Percentiles rank a stretch among this genome's conserved stretches.
Evolutionary conservation across 805 yeast species (phyloP).

Genomic region (Teunomyces kruisii): DNA sequence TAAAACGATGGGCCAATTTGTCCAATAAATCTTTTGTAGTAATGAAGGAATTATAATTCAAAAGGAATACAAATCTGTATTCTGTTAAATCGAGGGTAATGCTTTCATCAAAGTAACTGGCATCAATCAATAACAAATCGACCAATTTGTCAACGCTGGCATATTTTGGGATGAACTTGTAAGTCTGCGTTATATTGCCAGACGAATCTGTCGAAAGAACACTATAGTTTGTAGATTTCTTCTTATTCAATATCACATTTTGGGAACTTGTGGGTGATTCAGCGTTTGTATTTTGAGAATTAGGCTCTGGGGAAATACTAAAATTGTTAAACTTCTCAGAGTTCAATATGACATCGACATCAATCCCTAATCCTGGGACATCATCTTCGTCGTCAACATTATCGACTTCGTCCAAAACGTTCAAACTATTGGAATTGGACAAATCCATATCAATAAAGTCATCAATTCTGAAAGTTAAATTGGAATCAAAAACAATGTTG

Average conservation of each 20-base stretch:
- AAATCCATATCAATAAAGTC: constrained; percentile 28
- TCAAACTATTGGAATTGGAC: constrained; percentile 13
- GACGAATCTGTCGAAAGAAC: constrained; percentile 16
- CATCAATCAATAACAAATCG: constrained; percentile 74
- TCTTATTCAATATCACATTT: constrained; percentile 1
- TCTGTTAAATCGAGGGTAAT: constrained; percentile 39
- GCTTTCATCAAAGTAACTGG: constrained; percentile 52
- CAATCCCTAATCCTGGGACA: constrained; percentile 41
- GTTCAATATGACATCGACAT: constrained; percentile 42
- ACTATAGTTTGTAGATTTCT: constrained; percentile 20
- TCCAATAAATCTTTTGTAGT: constrained; percentile 40
- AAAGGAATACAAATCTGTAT: constrained; percentile 40
- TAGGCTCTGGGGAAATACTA: constrained; percentile 17
- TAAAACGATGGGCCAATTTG: constrained; percentile 39
- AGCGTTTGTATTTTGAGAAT: not conserved
- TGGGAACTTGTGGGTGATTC: not conserved
- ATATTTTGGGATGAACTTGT: constrained; percentile 17
- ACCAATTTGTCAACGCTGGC: constrained; percentile 75
- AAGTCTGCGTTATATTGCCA: constrained; percentile 5
- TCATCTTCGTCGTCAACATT: constrained; percentile 36
- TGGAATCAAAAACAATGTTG: constrained; percentile 28
- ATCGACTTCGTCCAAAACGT: constrained; percentile 26
- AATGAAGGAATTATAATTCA: constrained; percentile 41
- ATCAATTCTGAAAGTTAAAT: constrained; percentile 35
- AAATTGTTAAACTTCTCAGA: constrained; percentile 39